These are phyloP conservation scores for Naganishia antarctica DNA, from an alignment of 768 basidiomycete species.

Conservation along the genomic window DNA sequence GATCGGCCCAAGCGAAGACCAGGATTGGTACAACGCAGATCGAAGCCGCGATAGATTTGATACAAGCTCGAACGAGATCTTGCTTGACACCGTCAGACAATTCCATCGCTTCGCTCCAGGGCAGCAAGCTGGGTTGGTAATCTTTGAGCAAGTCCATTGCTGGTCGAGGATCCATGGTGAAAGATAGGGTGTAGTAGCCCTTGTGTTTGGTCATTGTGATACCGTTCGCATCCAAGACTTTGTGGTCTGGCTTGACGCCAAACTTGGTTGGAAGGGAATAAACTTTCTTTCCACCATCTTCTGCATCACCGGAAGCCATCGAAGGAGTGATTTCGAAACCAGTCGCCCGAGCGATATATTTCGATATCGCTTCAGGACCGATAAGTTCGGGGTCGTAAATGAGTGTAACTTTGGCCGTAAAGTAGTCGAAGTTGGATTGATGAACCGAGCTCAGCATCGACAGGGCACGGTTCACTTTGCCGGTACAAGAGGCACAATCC, in stretches of 20 bases:
- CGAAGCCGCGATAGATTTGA: background rate
- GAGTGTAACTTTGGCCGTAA: background rate
- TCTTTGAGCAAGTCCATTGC: slow-evolving; percentile 1
- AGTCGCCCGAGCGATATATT: background rate
- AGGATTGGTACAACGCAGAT: background rate
- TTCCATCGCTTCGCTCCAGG: slow-evolving; percentile 5
- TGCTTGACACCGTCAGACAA: background rate
- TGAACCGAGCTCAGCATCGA: background rate
- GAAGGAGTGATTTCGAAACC: slow-evolving; percentile 1
- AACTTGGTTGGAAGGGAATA: background rate
- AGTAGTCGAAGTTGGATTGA: background rate
- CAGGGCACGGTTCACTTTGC: background rate
- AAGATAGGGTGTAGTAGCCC: background rate
- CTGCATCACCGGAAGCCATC: background rate
- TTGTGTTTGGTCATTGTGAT: background rate
- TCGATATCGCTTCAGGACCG: background rate
- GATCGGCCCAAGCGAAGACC: background rate
- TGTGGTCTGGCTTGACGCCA: background rate
- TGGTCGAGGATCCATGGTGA: background rate
- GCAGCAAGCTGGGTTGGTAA: background rate
- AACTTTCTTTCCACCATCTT: background rate
- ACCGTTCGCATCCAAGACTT: background rate
- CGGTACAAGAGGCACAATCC: slow-evolving; percentile 9
- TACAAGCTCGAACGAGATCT: too few species aligned
- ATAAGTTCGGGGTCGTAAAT: background rate